Percentiles rank a stretch among this genome's conserved stretches.
These are phyloP conservation scores for Alternaria metachromatica DNA, from an alignment of 2,329 filamentous ascomycete genomes.

Conservation along the genomic window DNA sequence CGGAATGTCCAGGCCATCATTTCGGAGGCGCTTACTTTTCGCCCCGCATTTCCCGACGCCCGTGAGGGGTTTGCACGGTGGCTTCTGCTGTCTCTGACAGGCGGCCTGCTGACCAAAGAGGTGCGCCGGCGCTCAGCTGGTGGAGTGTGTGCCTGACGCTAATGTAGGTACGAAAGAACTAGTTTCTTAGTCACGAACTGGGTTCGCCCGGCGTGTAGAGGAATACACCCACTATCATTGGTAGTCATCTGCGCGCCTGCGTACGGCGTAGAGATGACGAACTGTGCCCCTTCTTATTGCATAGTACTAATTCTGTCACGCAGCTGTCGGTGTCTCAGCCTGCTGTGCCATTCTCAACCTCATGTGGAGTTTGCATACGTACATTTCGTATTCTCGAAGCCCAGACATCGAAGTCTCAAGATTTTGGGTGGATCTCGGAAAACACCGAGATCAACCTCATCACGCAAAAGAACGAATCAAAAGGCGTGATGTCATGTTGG, in stretches of 20 bases:
- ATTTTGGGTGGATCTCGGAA: slow-evolving; percentile 5
- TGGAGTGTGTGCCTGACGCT: slow-evolving; percentile 20
- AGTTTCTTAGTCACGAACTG: slow-evolving; percentile 4
- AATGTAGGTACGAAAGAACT: slow-evolving; percentile 26
- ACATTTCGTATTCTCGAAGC: not conserved
- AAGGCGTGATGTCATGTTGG: slow-evolving; percentile 4
- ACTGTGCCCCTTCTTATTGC: not conserved
- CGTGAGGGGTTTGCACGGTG: slow-evolving; percentile 12
- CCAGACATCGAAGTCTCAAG: not conserved
- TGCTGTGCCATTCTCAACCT: not conserved
- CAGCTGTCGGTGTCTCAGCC: slow-evolving; percentile 2
- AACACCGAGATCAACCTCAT: slow-evolving; percentile 12
- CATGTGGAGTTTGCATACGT: not conserved
- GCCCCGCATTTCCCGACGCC: slow-evolving; percentile 16
- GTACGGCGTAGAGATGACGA: not conserved
- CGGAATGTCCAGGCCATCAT: slow-evolving; percentile 7
- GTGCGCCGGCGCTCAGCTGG: slow-evolving; percentile 8
- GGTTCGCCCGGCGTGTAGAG: slow-evolving; percentile 5
- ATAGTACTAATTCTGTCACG: slow-evolving; percentile 2
- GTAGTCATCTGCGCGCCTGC: not conserved
- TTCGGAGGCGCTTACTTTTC: slow-evolving; percentile 9
- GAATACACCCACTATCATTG: not conserved
- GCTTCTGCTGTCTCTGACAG: slow-evolving; percentile 12
- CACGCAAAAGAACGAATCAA: slow-evolving; percentile 16
- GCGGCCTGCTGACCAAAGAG: slow-evolving; percentile 2